Percentiles rank a stretch among this genome's conserved stretches.
Evolutionary conservation across 2,329 filamentous ascomycete species (phyloP).

Genomic region (Aspergillus sp.): DNA sequence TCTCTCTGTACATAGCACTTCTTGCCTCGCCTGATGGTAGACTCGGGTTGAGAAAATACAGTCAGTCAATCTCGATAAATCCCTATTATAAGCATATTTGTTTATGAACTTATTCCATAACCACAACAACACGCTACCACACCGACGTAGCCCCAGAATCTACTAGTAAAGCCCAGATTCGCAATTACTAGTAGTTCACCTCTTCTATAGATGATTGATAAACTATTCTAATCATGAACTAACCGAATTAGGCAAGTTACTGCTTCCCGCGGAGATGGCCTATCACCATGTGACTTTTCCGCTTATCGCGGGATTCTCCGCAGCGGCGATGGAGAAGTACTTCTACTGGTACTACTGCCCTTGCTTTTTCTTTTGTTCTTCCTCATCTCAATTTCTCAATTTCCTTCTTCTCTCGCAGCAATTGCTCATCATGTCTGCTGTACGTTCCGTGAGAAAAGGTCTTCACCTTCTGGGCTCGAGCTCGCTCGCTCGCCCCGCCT

Average conservation of each 20-base stretch:
- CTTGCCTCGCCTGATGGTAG: background rate
- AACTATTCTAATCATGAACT: too few relatives aligned
- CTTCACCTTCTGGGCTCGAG: conserved; percentile 32
- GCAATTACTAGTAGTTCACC: too few relatives aligned
- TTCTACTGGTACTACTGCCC: background rate
- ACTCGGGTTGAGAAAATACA: background rate
- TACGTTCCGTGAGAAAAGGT: conserved; percentile 33
- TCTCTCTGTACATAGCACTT: background rate
- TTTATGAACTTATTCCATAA: too few relatives aligned
- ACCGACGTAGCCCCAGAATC: too few relatives aligned
- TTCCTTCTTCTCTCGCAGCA: background rate
- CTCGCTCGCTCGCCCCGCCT: conserved; percentile 26
- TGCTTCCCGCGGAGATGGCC: background rate
- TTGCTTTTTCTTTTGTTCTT: background rate
- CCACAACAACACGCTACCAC: too few relatives aligned
- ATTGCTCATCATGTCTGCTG: conserved; percentile 30
- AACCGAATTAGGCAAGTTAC: background rate
- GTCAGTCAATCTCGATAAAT: background rate
- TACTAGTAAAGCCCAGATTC: too few relatives aligned
- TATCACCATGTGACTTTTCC: background rate
- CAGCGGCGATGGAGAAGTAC: background rate
- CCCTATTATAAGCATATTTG: too few relatives aligned
- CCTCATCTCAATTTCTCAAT: background rate
- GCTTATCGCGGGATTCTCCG: background rate
- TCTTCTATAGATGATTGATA: too few relatives aligned